Evolutionary conservation across 1,284 basidiomycete species (phyloP), one percentile per base, ranked within the genome.

Genomic region (Trichosporon asahii): DNA sequence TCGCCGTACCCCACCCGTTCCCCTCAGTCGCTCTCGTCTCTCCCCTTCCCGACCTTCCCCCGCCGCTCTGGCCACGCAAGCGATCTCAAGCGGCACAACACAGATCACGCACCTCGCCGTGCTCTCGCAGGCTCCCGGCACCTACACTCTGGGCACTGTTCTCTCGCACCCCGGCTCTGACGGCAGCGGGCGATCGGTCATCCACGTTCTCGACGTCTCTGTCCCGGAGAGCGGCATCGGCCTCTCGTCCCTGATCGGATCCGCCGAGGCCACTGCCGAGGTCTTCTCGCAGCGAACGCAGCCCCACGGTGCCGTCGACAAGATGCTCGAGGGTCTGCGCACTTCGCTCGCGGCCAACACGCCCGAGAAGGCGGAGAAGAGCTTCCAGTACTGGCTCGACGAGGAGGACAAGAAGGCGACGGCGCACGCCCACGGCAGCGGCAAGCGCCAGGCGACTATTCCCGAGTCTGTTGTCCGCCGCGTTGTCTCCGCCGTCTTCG

Each of bases 191-290:
- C 73, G 81, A 9, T 76, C 73, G 44, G 76, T 79, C 15, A 72
- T 82, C 15, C 76, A 81, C 73, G 75, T 76, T 3, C 73, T 74
- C 57, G 81, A 81, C 65, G 68, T 81, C 2, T 70, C 70, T 0
- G 18, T 81, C 6, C 80, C 81, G 6, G 55, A 66, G 3, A 71
- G 68, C 8, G 80, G 81, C 2, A 70, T 82, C 9, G 81, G 81
- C 1, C 74, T 82, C 67, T 75, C 76, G 14, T 66, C 72, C 18
- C 73, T 82, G 0, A 68, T 82, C 15, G 79, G 79, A 3, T 76
- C 72, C 3, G 71, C 77, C 6, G 67, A 67, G 1, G 68, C 66
- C 25, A 77, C 80, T 0, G 66, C 73, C 9, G 68, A 49, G 2
- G 76, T 77, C 55, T 73, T 79, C 44, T 25, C 49, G 11, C n/a